These are phyloP conservation scores for Kodamaea nitidulidarum DNA, from an alignment of 805 yeast genomes.

Conservation along the genomic window DNA sequence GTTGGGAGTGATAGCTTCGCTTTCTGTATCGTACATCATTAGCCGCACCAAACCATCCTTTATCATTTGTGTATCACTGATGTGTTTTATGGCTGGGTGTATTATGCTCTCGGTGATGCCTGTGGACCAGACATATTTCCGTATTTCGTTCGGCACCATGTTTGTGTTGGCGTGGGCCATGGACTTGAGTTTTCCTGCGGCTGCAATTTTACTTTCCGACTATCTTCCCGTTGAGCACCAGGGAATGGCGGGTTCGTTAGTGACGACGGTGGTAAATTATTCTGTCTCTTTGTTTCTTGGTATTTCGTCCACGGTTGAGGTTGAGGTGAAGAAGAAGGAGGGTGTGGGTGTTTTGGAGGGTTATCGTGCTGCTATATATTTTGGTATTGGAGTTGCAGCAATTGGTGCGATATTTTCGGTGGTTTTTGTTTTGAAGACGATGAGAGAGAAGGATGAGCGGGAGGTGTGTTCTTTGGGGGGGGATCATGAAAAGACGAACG, in stretches of 20 bases:
- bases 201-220: slow-evolving; percentile 59
- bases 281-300: slow-evolving; percentile 69
- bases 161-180: slow-evolving; percentile 63
- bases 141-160: slow-evolving; percentile 52
- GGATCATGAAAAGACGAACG: not conserved
- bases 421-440: slow-evolving; percentile 15
- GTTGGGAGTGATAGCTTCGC: slow-evolving; percentile 54
- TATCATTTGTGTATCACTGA: slow-evolving; percentile 47
- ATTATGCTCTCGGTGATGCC: slow-evolving; percentile 55
- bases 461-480: not conserved
- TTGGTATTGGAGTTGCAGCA: slow-evolving; percentile 59
- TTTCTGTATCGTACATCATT: slow-evolving; percentile 47
- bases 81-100: slow-evolving; percentile 53
- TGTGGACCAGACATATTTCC: slow-evolving; percentile 55
- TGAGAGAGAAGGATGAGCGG: not conserved
- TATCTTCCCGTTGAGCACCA: slow-evolving; percentile 59
- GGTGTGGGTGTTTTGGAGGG: slow-evolving; percentile 22
- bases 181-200: slow-evolving; percentile 77
- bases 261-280: slow-evolving; percentile 67
- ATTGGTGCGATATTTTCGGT: slow-evolving; percentile 35
- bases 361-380: slow-evolving; percentile 54
- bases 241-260: slow-evolving; percentile 75
- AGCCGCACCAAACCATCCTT: slow-evolving; percentile 45
- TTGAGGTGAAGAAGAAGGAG: slow-evolving; percentile 14
- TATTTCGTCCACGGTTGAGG: slow-evolving; percentile 63